phyloP scores from a whole-genome alignment of 1,284 basidiomycete genomes.

The Cryptococcus neoformans region DNA sequence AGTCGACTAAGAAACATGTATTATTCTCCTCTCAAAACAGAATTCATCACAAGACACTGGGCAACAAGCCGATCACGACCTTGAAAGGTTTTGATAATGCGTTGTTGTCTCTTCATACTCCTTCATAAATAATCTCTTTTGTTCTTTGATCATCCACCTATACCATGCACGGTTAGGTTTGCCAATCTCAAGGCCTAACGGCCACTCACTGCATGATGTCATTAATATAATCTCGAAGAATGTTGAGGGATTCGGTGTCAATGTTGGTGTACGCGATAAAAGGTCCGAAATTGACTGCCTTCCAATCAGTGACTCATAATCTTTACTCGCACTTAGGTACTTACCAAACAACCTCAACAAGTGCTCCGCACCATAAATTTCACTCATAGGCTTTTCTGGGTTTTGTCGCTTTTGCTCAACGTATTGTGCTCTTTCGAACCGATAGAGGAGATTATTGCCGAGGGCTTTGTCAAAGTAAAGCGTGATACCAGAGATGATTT shows the following conservation, averaged over 20 bases:
- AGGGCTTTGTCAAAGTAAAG: slow-evolving; percentile 92
- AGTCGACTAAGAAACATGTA: too few relatives aligned
- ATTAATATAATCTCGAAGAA: slow-evolving; percentile 85
- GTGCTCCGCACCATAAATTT: slow-evolving; percentile 94
- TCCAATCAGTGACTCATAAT: neutral
- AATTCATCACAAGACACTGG: too few relatives aligned
- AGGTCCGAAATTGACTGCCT: slow-evolving; percentile 56
- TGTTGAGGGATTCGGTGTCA: slow-evolving; percentile 77
- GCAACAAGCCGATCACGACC: slow-evolving; percentile 25
- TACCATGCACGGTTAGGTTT: slow-evolving; percentile 1
- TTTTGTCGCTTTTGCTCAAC: slow-evolving; percentile 74
- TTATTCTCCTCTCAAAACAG: too few relatives aligned
- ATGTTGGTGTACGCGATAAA: slow-evolving; percentile 90
- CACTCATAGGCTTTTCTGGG: slow-evolving; percentile 76
- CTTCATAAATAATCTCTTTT: slow-evolving; percentile 49
- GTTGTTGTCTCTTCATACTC: slow-evolving; percentile 51
- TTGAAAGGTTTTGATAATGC: slow-evolving; percentile 48
- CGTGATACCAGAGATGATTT: slow-evolving; percentile 83
- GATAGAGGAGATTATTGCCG: slow-evolving; percentile 87
- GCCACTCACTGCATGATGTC: slow-evolving; percentile 78
- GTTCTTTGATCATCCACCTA: slow-evolving; percentile 53
- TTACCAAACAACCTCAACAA: slow-evolving; percentile 85
- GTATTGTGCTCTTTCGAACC: slow-evolving; percentile 92
- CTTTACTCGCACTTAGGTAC: slow-evolving; percentile 30
- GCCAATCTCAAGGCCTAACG: neutral